A percentile compares a stretch with the other conserved stretches of the same genome.
Conservation (phyloP, 371 early-diverging fungal genomes). For the Apophysomyces trapeziformis region DNA sequence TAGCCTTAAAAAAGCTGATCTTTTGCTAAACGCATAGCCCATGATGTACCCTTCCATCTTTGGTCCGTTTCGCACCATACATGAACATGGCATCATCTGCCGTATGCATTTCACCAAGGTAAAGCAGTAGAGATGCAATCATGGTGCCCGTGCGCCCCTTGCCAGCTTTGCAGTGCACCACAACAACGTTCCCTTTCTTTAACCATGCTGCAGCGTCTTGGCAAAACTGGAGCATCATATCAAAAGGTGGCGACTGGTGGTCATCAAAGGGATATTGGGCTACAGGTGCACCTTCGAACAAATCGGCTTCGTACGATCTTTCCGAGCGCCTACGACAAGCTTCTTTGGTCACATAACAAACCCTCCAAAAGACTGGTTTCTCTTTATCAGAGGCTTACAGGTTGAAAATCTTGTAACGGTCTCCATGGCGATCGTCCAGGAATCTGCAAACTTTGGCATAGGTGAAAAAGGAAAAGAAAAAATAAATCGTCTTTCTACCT, state of each 20-base stretch:
- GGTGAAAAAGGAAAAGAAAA: neutral
- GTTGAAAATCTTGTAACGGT: conserved; percentile 73
- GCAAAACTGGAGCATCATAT: conserved; percentile 57
- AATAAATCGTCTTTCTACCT: conserved; percentile 37
- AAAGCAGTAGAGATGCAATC: conserved; percentile 63
- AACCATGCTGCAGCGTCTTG: conserved; percentile 66
- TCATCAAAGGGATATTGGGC: conserved; percentile 67
- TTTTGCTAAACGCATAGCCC: neutral
- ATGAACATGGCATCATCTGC: conserved; percentile 59
- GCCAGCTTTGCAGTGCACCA: conserved; percentile 81
- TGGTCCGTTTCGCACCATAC: conserved; percentile 61
- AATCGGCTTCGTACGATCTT: conserved; percentile 46
- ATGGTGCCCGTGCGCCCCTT: conserved; percentile 81
- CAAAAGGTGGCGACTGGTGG: conserved; percentile 72
- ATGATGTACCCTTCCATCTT: conserved; percentile 51
- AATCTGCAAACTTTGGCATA: conserved; percentile 43
- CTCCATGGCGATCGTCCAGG: conserved; percentile 58
- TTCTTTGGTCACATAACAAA: neutral
- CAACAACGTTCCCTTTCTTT: conserved; percentile 58
- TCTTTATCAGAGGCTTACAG: conserved; percentile 44
- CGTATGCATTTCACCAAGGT: conserved; percentile 37
- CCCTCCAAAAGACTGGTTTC: neutral
- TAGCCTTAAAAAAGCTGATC: too few species aligned
- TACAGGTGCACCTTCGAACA: conserved; percentile 50
- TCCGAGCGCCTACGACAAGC: conserved; percentile 53